phyloP scores from a whole-genome alignment of 306 rosid species.

The Canavalia ensiformis region DNA sequence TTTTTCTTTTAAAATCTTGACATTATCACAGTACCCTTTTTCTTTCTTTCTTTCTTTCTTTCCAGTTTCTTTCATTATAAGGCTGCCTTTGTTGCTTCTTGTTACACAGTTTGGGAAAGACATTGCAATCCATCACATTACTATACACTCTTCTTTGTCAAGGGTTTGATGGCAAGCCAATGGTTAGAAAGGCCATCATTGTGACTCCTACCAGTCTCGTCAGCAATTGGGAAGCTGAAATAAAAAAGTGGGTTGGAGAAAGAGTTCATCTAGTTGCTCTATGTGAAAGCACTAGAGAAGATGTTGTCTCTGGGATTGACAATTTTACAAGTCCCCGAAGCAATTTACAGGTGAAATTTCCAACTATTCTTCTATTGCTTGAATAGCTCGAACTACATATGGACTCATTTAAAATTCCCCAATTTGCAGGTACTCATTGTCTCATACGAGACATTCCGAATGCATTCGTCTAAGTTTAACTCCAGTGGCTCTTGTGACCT shows the following conservation, averaged over 20 bases:
- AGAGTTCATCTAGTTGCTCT: slow-evolving; percentile 82
- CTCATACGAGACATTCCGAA: slow-evolving; percentile 94
- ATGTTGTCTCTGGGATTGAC: slow-evolving; percentile 85
- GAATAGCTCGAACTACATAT: slow-evolving; percentile 29
- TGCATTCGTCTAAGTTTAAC: slow-evolving; percentile 85
- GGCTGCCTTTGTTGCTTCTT: slow-evolving; percentile 32
- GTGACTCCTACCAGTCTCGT: slow-evolving; percentile 99
- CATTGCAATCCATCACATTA: slow-evolving; percentile 94
- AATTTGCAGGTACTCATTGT: slow-evolving; percentile 79
- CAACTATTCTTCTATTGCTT: slow-evolving; percentile 32
- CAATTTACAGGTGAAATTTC: slow-evolving; percentile 65
- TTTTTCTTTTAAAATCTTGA: slow-evolving; percentile 13
- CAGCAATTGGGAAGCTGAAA: slow-evolving; percentile 98
- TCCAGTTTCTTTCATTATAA: slow-evolving; percentile 16
- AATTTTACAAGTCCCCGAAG: slow-evolving; percentile 70
- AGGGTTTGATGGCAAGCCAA: slow-evolving; percentile 90
- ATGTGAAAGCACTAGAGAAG: slow-evolving; percentile 88
- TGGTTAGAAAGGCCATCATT: slow-evolving; percentile 85
- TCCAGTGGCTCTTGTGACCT: slow-evolving; percentile 83
- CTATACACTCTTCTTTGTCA: slow-evolving; percentile 88
- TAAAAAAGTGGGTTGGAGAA: slow-evolving; percentile 89
- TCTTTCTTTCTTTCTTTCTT: background rate
- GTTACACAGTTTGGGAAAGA: slow-evolving; percentile 88
- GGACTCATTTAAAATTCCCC: slow-evolving; percentile 33
- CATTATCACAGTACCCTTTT: background rate